These are phyloP conservation scores for Fusarium papillatum DNA, from an alignment of 2,329 filamentous ascomycete species.

Conservation along the genomic window DNA sequence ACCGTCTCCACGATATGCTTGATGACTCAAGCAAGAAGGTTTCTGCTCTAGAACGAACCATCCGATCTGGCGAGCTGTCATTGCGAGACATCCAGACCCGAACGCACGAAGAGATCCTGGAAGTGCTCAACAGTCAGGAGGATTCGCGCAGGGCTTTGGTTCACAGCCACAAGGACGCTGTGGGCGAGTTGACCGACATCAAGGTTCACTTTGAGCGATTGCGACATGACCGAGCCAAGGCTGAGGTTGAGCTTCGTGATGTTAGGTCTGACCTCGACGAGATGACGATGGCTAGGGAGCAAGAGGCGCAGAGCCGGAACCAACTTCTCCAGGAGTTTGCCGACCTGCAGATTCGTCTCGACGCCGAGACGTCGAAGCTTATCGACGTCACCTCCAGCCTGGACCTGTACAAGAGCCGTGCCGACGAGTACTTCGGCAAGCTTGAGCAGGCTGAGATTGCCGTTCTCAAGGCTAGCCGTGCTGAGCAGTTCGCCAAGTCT, in stretches of 20 bases:
- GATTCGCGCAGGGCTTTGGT: conserved; percentile 86
- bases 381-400: conserved; percentile 88
- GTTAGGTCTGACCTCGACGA: conserved; percentile 87
- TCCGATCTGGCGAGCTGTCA: conserved; percentile 89
- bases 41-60: conserved; percentile 87
- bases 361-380: conserved; percentile 88
- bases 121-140: conserved; percentile 93
- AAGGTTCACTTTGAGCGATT: conserved; percentile 91
- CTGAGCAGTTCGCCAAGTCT: conserved; percentile 93
- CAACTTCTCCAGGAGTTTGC: conserved; percentile 94
- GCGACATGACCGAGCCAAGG: conserved; percentile 81
- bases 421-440: conserved; percentile 97
- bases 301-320: conserved; percentile 88
- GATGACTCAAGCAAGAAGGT: conserved; percentile 96
- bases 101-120: conserved; percentile 94
- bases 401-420: conserved; percentile 89
- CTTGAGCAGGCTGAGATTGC: conserved; percentile 97
- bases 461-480: conserved; percentile 90
- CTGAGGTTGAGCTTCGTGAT: conserved; percentile 92
- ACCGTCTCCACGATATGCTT: conserved; percentile 90
- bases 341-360: conserved; percentile 92
- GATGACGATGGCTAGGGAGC: conserved; percentile 81
- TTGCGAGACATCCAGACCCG: conserved; percentile 92
- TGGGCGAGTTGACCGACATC: conserved; percentile 87
- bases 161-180: conserved; percentile 86